phyloP scores from a whole-genome alignment of 2,329 filamentous ascomycete species.

The Hansfordia pulvinata region DNA sequence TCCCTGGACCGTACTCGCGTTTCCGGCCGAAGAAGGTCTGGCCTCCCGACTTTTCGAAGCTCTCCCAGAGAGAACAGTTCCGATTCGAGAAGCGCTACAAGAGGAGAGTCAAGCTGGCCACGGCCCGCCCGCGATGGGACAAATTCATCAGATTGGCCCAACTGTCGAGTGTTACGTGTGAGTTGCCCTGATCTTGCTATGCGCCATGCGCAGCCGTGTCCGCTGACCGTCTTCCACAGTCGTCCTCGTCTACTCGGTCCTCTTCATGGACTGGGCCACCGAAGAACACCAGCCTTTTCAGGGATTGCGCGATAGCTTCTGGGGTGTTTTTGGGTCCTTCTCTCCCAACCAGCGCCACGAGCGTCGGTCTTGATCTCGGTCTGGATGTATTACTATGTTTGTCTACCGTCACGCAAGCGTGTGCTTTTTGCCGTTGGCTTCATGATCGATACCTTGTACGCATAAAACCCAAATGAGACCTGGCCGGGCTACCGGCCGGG shows the following conservation, averaged over 20 bases:
- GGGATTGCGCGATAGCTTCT: slow-evolving; percentile 23
- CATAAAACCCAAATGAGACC: too few relatives aligned
- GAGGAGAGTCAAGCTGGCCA: slow-evolving; percentile 39
- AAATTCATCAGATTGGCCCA: slow-evolving; percentile 45
- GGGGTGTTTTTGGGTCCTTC: neutral
- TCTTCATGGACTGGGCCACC: slow-evolving; percentile 46
- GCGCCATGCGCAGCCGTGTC: slow-evolving; percentile 9
- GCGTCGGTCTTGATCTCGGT: neutral
- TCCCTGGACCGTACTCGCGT: too few relatives aligned
- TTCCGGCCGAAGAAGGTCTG: slow-evolving; percentile 59
- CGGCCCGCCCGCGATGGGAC: slow-evolving; percentile 16
- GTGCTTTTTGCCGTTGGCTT: too few relatives aligned
- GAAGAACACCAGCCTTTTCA: slow-evolving; percentile 34
- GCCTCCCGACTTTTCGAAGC: slow-evolving; percentile 62
- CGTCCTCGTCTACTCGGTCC: slow-evolving; percentile 39
- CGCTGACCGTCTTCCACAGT: slow-evolving; percentile 18
- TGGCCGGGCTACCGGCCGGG: slow-evolving; percentile 11
- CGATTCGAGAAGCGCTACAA: slow-evolving; percentile 69
- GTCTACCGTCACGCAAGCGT: too few relatives aligned
- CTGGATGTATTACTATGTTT: too few relatives aligned
- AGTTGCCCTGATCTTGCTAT: slow-evolving; percentile 10
- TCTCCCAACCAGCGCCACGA: neutral
- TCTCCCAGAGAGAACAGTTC: slow-evolving; percentile 61
- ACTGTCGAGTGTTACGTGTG: slow-evolving; percentile 42
- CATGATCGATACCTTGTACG: too few relatives aligned